These are phyloP conservation scores for Yarrowia phangngaensis DNA, from an alignment of 805 yeast species.

Conservation along the genomic window DNA sequence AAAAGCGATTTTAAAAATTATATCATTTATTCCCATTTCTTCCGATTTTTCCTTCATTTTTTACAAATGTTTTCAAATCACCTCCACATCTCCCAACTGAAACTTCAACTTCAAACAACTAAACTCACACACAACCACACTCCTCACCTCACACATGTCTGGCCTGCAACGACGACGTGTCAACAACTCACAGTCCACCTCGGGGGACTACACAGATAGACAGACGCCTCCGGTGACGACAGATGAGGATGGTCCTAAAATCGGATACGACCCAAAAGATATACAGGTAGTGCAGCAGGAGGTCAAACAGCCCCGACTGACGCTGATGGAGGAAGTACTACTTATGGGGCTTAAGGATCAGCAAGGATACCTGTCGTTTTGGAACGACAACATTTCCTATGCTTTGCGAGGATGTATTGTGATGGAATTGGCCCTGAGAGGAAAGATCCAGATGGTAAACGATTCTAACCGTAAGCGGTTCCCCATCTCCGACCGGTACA, in stretches of 20 bases:
- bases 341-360: conserved; percentile 90
- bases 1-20: no score
- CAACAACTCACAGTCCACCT: no score
- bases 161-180: conserved; percentile 36
- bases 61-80: no score
- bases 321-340: conserved; percentile 94
- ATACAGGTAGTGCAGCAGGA: conserved; percentile 47
- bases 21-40: no score
- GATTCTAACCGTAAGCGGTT: conserved; percentile 89
- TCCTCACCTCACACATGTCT: conserved; percentile 28
- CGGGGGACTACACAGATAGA: neutral
- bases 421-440: conserved; percentile 87
- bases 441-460: conserved; percentile 80
- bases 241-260: conserved; percentile 50
- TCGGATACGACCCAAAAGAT: conserved; percentile 80
- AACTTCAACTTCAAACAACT: no score
- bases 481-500: conserved; percentile 78
- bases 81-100: no score
- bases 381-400: conserved; percentile 97
- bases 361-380: conserved; percentile 93
- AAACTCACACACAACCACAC: no score
- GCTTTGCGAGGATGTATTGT: conserved; percentile 92
- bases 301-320: conserved; percentile 61
- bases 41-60: no score
- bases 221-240: conserved; percentile 9